Conservation (phyloP, 192 early-diverging fungal genomes). For the Coemansia sp. region DNA sequence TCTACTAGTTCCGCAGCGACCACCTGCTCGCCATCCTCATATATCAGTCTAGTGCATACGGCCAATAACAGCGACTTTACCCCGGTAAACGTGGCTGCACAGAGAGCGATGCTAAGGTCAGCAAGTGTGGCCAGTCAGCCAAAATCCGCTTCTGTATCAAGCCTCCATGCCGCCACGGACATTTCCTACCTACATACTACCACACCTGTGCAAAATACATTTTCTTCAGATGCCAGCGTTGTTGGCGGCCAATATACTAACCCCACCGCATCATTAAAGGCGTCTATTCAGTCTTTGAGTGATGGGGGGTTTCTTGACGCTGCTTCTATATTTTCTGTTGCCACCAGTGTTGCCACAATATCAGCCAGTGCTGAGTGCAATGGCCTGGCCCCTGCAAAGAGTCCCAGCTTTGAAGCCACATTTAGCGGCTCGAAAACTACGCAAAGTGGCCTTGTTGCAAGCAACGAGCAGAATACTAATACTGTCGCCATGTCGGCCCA, state of each 20-base stretch:
- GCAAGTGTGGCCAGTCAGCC: slow-evolving; percentile 20
- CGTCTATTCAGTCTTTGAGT: slow-evolving; percentile 19
- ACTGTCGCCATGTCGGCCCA: slow-evolving; percentile 14
- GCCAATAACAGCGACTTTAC: neutral
- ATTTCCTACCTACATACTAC: slow-evolving; percentile 50
- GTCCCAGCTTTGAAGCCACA: slow-evolving; percentile 25
- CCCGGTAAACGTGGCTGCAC: slow-evolving; percentile 7
- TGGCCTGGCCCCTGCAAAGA: slow-evolving; percentile 43
- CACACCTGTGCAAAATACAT: slow-evolving; percentile 33
- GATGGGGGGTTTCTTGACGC: slow-evolving; percentile 17
- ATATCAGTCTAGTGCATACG: neutral
- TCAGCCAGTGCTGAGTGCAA: slow-evolving; percentile 25
- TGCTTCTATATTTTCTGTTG: slow-evolving; percentile 32
- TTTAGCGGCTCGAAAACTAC: slow-evolving; percentile 8
- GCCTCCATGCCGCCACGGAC: slow-evolving; percentile 48
- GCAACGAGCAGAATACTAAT: slow-evolving; percentile 22
- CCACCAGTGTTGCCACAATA: slow-evolving; percentile 40
- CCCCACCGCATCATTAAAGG: slow-evolving; percentile 2
- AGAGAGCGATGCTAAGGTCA: slow-evolving; percentile 22
- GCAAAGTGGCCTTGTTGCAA: slow-evolving; percentile 3
- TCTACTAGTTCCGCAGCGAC: neutral
- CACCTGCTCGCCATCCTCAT: neutral
- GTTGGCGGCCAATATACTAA: slow-evolving; percentile 1
- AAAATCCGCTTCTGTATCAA: slow-evolving; percentile 43
- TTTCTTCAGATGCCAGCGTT: slow-evolving; percentile 6